These are phyloP conservation scores for Sphagnum tenellum DNA, from an alignment of 225 moss, liverwort and hornwort species.

Conservation along the genomic window DNA sequence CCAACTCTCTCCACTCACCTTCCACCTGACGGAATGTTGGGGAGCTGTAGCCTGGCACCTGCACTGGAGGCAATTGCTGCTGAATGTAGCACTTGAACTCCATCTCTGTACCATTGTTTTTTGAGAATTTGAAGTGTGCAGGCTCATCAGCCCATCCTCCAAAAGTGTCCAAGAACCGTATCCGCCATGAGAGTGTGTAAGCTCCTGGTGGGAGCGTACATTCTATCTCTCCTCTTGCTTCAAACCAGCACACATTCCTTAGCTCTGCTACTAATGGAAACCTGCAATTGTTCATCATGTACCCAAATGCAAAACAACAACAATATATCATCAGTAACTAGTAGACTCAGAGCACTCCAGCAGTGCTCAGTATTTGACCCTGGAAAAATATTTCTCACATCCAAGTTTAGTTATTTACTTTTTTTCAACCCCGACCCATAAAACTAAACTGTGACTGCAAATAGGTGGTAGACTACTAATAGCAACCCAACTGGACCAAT, in stretches of 20 bases:
- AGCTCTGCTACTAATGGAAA: conserved; percentile 28
- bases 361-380: too few relatives aligned
- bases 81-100: conserved; percentile 24
- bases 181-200: conserved; percentile 30
- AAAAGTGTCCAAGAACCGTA: conserved; percentile 10
- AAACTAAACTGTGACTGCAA: too few relatives aligned
- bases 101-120: conserved; percentile 6
- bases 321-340: too few relatives aligned
- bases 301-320: not conserved
- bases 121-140: conserved; percentile 23
- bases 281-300: conserved; percentile 16
- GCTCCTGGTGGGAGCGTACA: conserved; percentile 28
- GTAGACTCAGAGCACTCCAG: too few relatives aligned
- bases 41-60: conserved; percentile 10
- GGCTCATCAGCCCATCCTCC: conserved; percentile 17
- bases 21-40: conserved; percentile 24
- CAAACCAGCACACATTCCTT: conserved; percentile 32
- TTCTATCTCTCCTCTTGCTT: conserved; percentile 22
- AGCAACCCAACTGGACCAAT: too few relatives aligned
- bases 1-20: conserved; percentile 32
- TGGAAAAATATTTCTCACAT: too few relatives aligned
- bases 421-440: too few relatives aligned
- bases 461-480: too few relatives aligned
- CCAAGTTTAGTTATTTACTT: too few relatives aligned
- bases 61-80: conserved; percentile 1